Conservation (phyloP, 1,284 basidiomycete genomes). For the Wallemia ichthyophaga region DNA sequence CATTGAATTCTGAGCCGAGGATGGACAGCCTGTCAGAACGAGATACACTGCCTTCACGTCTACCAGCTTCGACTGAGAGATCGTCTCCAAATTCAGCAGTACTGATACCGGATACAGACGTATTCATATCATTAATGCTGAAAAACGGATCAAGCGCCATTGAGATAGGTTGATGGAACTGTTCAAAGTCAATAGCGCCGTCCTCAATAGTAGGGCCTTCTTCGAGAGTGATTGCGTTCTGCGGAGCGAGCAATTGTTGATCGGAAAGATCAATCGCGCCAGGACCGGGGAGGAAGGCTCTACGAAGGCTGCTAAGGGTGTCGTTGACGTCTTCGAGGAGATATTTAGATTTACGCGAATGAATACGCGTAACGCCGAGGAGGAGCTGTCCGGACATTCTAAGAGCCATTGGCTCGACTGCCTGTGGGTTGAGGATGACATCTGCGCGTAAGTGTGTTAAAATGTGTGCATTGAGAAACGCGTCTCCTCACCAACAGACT, state of each 20-base stretch:
- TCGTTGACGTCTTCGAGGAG: constrained; percentile 93
- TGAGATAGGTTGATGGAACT: not conserved
- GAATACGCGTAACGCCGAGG: constrained; percentile 84
- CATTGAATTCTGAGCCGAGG: constrained; percentile 1
- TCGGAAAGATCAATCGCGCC: constrained; percentile 81
- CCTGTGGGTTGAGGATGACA: constrained; percentile 53
- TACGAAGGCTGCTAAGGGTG: constrained; percentile 23
- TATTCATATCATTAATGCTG: constrained; percentile 2
- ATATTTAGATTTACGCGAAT: constrained; percentile 91
- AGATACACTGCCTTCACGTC: constrained; percentile 25
- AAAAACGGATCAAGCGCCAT: not conserved
- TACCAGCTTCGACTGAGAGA: not conserved
- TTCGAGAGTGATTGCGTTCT: constrained; percentile 27
- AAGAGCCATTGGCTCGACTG: constrained; percentile 57
- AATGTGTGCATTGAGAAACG: not conserved
- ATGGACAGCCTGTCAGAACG: constrained; percentile 8
- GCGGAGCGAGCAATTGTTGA: constrained; percentile 60
- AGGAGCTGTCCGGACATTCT: constrained; percentile 80
- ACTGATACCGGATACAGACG: constrained; percentile 1
- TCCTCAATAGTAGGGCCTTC: constrained; percentile 6
- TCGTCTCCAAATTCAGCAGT: constrained; percentile 3
- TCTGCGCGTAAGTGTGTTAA: constrained; percentile 19
- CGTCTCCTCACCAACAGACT: constrained; percentile 45
- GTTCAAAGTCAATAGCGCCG: not conserved
- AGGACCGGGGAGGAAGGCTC: constrained; percentile 24